A percentile compares a stretch with the other conserved stretches of the same genome.
phyloP scores from a whole-genome alignment of 2,329 filamentous ascomycete genomes.

The Trichothecium roseum region DNA sequence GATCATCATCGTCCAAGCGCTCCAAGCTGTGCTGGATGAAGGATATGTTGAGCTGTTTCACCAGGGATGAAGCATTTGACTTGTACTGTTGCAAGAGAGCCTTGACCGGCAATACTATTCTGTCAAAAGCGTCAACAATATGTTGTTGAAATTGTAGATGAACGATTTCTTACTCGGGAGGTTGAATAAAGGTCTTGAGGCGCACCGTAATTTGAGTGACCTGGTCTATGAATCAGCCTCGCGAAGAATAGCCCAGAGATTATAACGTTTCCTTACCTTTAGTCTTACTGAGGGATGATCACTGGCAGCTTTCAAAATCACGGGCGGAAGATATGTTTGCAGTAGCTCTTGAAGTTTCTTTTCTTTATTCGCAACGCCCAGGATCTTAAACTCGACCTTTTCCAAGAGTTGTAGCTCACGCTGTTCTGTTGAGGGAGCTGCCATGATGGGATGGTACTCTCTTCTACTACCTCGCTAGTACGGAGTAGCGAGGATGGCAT shows the following conservation, averaged over 20 bases:
- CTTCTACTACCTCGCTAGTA: too few relatives aligned
- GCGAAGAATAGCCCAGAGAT: neutral
- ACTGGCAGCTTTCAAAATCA: conserved; percentile 80
- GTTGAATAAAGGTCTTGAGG: conserved; percentile 44
- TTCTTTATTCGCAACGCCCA: conserved; percentile 71
- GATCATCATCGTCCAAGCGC: conserved; percentile 43
- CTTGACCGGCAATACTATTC: conserved; percentile 73
- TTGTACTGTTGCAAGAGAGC: conserved; percentile 85
- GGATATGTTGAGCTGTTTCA: conserved; percentile 79
- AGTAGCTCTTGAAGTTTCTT: conserved; percentile 70
- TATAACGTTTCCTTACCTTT: conserved; percentile 40
- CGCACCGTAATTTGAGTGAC: conserved; percentile 39
- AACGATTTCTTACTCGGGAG: conserved; percentile 31
- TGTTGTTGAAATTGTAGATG: neutral
- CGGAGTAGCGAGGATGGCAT: too few relatives aligned
- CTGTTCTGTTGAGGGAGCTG: conserved; percentile 39
- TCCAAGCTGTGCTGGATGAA: conserved; percentile 76
- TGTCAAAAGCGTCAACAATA: conserved; percentile 12
- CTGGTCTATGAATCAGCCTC: conserved; percentile 16
- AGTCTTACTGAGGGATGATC: conserved; percentile 70
- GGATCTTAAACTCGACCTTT: conserved; percentile 75
- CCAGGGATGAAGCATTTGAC: conserved; percentile 56
- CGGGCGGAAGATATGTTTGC: conserved; percentile 66
- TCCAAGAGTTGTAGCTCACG: conserved; percentile 74
- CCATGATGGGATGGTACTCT: conserved; percentile 23